A percentile compares a stretch with the other conserved stretches of the same genome.
Evolutionary conservation across 208 protist species (phyloP).

Genomic region (Perkinsela sp.): DNA sequence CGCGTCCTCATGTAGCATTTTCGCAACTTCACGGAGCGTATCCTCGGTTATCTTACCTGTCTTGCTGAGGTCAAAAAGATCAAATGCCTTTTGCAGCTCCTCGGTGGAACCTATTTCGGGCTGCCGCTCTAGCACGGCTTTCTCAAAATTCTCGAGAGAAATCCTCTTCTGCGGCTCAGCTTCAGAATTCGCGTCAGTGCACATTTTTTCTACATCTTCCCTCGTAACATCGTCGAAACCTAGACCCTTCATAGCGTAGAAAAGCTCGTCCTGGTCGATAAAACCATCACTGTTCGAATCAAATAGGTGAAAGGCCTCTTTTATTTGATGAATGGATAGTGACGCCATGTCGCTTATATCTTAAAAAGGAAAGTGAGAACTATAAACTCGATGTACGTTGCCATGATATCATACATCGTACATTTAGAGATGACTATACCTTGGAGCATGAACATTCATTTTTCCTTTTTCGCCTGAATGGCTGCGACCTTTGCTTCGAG

Average conservation of each 20-base stretch:
- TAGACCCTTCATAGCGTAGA: conserved; percentile 73
- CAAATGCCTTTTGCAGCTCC: conserved; percentile 79
- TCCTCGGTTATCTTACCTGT: conserved; percentile 80
- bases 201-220: conserved; percentile 69
- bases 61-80: conserved; percentile 80
- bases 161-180: conserved; percentile 14
- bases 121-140: conserved; percentile 64
- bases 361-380: no score
- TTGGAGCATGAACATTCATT: no score
- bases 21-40: conserved; percentile 82
- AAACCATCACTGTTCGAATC: conserved; percentile 71
- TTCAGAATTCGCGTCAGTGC: conserved; percentile 29
- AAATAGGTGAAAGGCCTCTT: conserved; percentile 89
- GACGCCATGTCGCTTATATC: conserved; percentile 24
- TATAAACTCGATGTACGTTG: no score
- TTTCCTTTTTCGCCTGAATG: not conserved
- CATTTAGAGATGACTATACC: no score
- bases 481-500: not conserved
- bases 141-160: conserved; percentile 50
- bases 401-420: no score
- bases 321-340: conserved; percentile 67
- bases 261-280: conserved; percentile 74
- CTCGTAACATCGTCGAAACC: conserved; percentile 70
- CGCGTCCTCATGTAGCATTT: conserved; percentile 76
- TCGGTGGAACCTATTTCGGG: conserved; percentile 65